Base-by-base conservation (phyloP, 257 asterid species). In the Capsicum baccatum region DNA sequence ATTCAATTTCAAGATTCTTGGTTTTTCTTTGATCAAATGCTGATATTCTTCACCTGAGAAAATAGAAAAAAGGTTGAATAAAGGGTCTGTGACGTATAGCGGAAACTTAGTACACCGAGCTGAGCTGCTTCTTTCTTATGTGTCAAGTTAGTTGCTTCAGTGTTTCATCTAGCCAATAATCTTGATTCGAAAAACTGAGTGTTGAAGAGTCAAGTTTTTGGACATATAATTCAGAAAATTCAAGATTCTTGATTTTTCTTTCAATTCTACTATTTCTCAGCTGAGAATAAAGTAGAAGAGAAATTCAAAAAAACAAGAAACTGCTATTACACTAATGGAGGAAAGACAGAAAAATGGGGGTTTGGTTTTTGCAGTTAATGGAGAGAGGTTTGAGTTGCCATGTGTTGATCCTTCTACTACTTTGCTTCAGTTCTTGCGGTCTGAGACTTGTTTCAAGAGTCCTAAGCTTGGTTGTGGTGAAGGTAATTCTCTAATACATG, bases 391-490 rank as follows among this genome's bases (percentile, higher is more conserved):
- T 64, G 71, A 64, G n/a, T 64, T 64, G n/a, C 21, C 21, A 68
- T 35, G 6, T 15, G 10, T 68, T 68, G 52, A 68, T 76, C 93
- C 98, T 57, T 92, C 98, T 26, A 94, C 95, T 6, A 50, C 92
- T 88, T 84, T 94, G 87, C 92, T 94, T 48, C 90, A 94, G 47
- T 94, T 94, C 86, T 88, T 94, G 90, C 95, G 96, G 62, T 76
- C 87, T 15, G 48, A 83, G 6, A 93, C 97, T 74, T 88, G 89
- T 86, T 92, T 91, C 88, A 94, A 93, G 89, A 93, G 97, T 84
- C 92, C 88, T 84, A 94, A 94, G 86, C 97, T 94, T 71, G 89
- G 95, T 68, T 94, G 98, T 82, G 97, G 92, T 67, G 96, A 94
- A 94, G 97, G 98, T 94, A 64, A 47, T 39, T 64, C 5, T 82